A percentile compares a stretch with the other conserved stretches of the same genome.
phyloP scores from a whole-genome alignment of 495 filamentous ascomycete genomes.

The Trichoderma gamsii region DNA sequence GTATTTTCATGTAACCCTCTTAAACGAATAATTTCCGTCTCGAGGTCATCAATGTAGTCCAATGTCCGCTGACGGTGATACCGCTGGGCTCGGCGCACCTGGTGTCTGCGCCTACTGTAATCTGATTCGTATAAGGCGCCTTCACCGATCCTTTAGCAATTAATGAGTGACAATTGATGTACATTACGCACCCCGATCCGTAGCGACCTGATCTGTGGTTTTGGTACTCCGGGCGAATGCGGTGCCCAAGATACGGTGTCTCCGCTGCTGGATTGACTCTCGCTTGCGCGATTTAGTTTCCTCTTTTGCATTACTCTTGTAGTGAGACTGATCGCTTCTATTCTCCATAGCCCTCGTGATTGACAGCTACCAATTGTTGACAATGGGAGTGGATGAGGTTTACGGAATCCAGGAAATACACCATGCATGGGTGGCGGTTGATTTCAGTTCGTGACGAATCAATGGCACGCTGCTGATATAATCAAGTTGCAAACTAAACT shows the following conservation, averaged over 20 bases:
- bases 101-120: neutral
- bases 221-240: neutral
- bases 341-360: neutral
- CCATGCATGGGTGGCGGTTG: neutral
- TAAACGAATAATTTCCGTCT: neutral
- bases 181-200: neutral
- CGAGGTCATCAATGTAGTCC: neutral
- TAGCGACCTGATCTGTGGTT: neutral
- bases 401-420: neutral
- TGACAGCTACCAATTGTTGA: neutral
- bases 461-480: neutral
- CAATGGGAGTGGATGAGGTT: neutral
- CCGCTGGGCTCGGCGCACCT: neutral
- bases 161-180: neutral
- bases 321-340: neutral
- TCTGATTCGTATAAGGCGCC: neutral
- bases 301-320: neutral
- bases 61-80: neutral
- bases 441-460: neutral
- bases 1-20: neutral
- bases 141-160: neutral
- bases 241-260: neutral
- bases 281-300: neutral
- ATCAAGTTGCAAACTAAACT: neutral
- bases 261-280: neutral